These are phyloP conservation scores for Malassezia pachydermatis DNA, from an alignment of 1,284 basidiomycete species.

Conservation along the genomic window DNA sequence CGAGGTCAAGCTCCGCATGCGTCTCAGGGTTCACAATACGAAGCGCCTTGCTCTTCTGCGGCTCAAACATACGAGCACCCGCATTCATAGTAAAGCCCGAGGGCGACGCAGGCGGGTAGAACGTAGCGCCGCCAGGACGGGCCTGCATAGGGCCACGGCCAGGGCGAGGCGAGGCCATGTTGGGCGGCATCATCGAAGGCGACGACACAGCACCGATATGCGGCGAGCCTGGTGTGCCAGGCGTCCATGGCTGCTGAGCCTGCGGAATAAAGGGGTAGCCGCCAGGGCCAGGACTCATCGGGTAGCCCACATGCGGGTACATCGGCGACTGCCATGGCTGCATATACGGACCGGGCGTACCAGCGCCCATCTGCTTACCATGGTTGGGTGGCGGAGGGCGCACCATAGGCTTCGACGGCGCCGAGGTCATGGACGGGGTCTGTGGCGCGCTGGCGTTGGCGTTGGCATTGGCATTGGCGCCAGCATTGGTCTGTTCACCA, in stretches of 20 bases:
- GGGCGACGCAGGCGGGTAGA: conserved; percentile 11
- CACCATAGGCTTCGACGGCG: not conserved
- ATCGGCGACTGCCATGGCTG: conserved; percentile 15
- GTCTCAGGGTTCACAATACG: conserved; percentile 47
- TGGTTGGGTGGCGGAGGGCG: conserved; percentile 3
- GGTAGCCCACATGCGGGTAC: conserved; percentile 17
- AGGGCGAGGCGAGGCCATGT: conserved; percentile 24
- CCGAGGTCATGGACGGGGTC: conserved; percentile 14
- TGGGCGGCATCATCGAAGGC: conserved; percentile 7
- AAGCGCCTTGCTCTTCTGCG: conserved; percentile 42
- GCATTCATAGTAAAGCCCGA: conserved; percentile 45
- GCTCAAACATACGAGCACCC: conserved; percentile 44
- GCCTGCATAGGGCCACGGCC: conserved; percentile 8
- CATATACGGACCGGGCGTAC: not conserved
- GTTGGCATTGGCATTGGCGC: conserved; percentile 13
- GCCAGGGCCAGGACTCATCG: conserved; percentile 12
- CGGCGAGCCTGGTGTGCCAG: not conserved
- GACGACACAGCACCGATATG: conserved; percentile 2
- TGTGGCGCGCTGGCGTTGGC: conserved; percentile 20
- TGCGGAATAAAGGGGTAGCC: conserved; percentile 14
- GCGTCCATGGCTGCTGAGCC: conserved; percentile 15
- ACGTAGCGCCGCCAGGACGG: not conserved
- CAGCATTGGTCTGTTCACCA: not conserved
- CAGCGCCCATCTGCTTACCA: not conserved
- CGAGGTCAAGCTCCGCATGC: conserved; percentile 39